Percentiles rank a stretch among this genome's conserved stretches.
Conservation (phyloP, 441 rosid species). For the California macrophylla region DNA sequence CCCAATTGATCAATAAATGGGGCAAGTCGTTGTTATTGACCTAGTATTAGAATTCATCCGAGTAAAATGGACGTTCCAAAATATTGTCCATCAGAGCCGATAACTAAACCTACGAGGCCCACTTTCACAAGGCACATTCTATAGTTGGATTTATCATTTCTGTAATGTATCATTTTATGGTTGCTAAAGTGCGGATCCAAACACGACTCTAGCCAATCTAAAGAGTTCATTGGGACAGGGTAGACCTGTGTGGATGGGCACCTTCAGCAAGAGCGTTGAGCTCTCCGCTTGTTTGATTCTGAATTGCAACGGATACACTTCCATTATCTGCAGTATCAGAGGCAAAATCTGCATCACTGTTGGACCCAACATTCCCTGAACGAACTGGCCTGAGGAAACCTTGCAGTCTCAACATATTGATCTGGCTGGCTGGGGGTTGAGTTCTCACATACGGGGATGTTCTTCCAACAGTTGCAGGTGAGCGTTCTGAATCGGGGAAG, state of each 20-base stretch:
- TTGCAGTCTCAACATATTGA: constrained; percentile 65
- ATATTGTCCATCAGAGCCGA: too few species aligned
- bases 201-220: too few species aligned
- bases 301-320: background rate
- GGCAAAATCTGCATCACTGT: constrained; percentile 22
- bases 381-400: constrained; percentile 50
- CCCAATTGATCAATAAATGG: too few species aligned
- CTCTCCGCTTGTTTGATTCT: constrained; percentile 11
- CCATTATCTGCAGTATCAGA: constrained; percentile 30
- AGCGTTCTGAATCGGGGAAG: constrained; percentile 51
- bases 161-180: too few species aligned
- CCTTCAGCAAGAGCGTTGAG: constrained; percentile 10
- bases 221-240: constrained; percentile 9
- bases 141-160: too few species aligned
- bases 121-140: too few species aligned
- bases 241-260: constrained; percentile 5
- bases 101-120: too few species aligned
- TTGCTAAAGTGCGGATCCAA: too few species aligned
- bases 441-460: constrained; percentile 33
- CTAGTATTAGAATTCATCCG: too few species aligned
- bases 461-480: constrained; percentile 31
- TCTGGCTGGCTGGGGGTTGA: constrained; percentile 54
- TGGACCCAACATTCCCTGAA: constrained; percentile 32
- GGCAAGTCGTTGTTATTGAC: too few species aligned
- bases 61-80: too few species aligned